Evolutionary conservation across 192 early-diverging fungal species (phyloP).

Genomic region (Rhizophagus clarus): DNA sequence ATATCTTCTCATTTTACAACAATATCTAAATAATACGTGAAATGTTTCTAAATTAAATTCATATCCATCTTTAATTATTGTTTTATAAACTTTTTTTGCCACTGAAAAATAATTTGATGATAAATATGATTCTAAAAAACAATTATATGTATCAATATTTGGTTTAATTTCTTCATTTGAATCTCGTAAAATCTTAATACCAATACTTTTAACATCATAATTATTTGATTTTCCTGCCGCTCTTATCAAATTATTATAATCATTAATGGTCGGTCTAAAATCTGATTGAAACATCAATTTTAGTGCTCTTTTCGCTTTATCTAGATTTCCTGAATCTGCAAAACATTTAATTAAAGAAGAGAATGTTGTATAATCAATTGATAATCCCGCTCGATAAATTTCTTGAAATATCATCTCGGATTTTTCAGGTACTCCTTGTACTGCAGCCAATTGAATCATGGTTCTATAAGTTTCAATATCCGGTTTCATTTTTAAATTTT

Average conservation of each 20-base stretch:
- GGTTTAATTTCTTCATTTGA: not conserved
- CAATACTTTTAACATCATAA: not conserved
- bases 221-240: not conserved
- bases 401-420: not conserved
- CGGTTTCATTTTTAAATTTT: conserved; percentile 6
- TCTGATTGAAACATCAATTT: not conserved
- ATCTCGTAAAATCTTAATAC: not conserved
- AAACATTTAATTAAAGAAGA: not conserved
- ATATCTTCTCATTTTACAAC: not conserved
- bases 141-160: conserved; percentile 1
- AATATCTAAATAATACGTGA: not conserved
- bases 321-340: not conserved
- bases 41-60: not conserved
- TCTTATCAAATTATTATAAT: conserved; percentile 3
- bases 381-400: not conserved
- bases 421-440: not conserved
- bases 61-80: not conserved
- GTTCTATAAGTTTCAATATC: conserved; percentile 5
- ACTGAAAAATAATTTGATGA: not conserved
- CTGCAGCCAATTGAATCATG: not conserved
- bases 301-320: not conserved
- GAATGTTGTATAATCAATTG: not conserved
- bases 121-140: not conserved
- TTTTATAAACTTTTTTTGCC: not conserved
- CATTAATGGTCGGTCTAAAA: not conserved